Conservation (phyloP, 2,329 filamentous ascomycete genomes). For the Fusarium sp. region DNA sequence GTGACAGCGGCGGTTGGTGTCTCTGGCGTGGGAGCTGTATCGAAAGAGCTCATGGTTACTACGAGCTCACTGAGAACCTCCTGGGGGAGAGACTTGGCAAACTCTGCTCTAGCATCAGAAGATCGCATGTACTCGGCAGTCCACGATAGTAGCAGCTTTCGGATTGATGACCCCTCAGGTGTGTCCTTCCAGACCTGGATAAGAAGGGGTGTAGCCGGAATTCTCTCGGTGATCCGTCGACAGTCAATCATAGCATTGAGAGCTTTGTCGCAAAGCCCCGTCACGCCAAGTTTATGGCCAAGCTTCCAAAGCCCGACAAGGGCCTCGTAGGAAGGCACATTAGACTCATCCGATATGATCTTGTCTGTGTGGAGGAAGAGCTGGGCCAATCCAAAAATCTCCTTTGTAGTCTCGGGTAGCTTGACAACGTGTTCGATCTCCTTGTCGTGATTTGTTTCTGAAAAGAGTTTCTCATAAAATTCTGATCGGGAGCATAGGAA, state of each 20-base stretch:
- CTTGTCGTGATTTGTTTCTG: slow-evolving; percentile 51
- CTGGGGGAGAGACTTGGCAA: slow-evolving; percentile 71
- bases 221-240: slow-evolving; percentile 64
- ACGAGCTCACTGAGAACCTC: slow-evolving; percentile 74
- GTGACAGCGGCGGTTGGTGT: slow-evolving; percentile 28
- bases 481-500: slow-evolving; percentile 67
- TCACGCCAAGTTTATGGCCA: slow-evolving; percentile 64
- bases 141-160: slow-evolving; percentile 71
- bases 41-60: slow-evolving; percentile 70
- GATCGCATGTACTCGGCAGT: slow-evolving; percentile 73
- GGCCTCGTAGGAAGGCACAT: slow-evolving; percentile 65
- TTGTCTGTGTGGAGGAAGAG: slow-evolving; percentile 66
- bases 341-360: slow-evolving; percentile 59
- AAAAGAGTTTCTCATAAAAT: slow-evolving; percentile 63
- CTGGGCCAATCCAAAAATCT: slow-evolving; percentile 69
- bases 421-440: slow-evolving; percentile 65
- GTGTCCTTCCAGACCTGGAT: slow-evolving; percentile 74
- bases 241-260: slow-evolving; percentile 71
- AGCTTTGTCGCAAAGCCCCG: slow-evolving; percentile 68
- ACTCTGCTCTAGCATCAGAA: slow-evolving; percentile 68
- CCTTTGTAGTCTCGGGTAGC: slow-evolving; percentile 61
- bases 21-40: slow-evolving; percentile 55
- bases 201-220: slow-evolving; percentile 70
- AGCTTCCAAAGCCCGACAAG: slow-evolving; percentile 70
- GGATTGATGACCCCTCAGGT: slow-evolving; percentile 70